Evolutionary conservation across 257 asterid genomes (phyloP).

Genomic region (Fraxinus cuspidata): DNA sequence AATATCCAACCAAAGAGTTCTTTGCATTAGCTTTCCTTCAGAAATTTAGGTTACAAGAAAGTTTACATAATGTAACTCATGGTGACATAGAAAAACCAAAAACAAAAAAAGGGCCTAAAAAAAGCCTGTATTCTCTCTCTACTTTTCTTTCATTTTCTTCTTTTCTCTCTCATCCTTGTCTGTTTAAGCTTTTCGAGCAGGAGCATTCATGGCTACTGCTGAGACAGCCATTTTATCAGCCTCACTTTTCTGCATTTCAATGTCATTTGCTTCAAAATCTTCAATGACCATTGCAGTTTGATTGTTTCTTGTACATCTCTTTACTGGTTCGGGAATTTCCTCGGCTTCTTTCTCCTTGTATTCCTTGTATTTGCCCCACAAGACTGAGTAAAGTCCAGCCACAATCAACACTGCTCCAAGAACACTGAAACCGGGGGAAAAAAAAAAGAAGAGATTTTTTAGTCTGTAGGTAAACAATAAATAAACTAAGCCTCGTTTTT

Average conservation of each 20-base stretch:
- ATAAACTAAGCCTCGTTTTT: background rate
- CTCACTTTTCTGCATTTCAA: slow-evolving; percentile 31
- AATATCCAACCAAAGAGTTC: slow-evolving; percentile 27
- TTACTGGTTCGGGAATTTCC: slow-evolving; percentile 50
- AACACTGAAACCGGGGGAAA: slow-evolving; percentile 34
- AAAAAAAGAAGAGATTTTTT: background rate
- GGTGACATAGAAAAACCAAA: background rate
- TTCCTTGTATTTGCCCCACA: slow-evolving; percentile 75
- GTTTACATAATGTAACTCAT: slow-evolving; percentile 32
- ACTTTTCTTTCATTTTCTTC: background rate
- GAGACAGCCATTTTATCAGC: slow-evolving; percentile 30
- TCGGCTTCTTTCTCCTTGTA: slow-evolving; percentile 46
- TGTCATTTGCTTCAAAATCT: slow-evolving; percentile 61
- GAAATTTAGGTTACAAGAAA: slow-evolving; percentile 35
- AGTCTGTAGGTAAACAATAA: background rate
- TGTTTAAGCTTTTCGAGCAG: slow-evolving; percentile 45
- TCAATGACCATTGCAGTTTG: slow-evolving; percentile 29
- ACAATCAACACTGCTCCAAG: slow-evolving; percentile 63
- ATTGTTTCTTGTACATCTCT: slow-evolving; percentile 30
- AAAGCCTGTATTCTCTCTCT: slow-evolving; percentile 1
- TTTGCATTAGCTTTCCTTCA: slow-evolving; percentile 33
- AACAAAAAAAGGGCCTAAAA: background rate
- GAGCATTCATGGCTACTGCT: slow-evolving; percentile 43
- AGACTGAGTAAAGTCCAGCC: slow-evolving; percentile 56
- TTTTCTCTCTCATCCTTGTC: background rate